phyloP scores from a whole-genome alignment of 805 yeast genomes.

The Metschnikowia hibisci region DNA sequence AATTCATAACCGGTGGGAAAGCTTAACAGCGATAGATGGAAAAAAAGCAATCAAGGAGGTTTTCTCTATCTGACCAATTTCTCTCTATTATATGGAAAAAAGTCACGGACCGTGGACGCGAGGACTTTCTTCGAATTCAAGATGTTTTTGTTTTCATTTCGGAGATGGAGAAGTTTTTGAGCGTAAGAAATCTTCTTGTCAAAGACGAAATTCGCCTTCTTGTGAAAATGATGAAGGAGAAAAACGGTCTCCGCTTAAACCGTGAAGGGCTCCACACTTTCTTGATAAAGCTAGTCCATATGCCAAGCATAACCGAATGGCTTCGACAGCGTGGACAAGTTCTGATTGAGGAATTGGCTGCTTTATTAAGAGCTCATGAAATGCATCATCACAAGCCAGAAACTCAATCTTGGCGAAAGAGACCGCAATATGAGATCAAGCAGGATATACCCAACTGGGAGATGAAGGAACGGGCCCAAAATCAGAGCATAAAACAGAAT shows the following conservation, averaged over 20 bases:
- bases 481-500: too few species aligned
- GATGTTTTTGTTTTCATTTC: slow-evolving; percentile 10
- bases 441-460: too few species aligned
- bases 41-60: background rate
- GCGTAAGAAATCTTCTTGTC: slow-evolving; percentile 7
- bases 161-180: slow-evolving; percentile 13
- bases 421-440: too few species aligned
- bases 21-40: too few species aligned
- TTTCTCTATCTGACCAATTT: background rate
- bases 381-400: background rate
- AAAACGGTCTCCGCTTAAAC: slow-evolving; percentile 12
- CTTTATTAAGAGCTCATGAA: background rate
- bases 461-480: too few species aligned
- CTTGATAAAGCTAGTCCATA: slow-evolving; percentile 14
- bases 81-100: slow-evolving; percentile 14
- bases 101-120: background rate
- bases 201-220: slow-evolving; percentile 10
- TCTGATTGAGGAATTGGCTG: background rate
- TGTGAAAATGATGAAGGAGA: slow-evolving; percentile 8
- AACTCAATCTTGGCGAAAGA: background rate
- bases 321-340: background rate
- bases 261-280: slow-evolving; percentile 13
- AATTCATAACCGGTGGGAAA: too few species aligned
- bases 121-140: slow-evolving; percentile 7
- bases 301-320: slow-evolving; percentile 9